These are phyloP conservation scores for Drosera capensis DNA, from an alignment of 148 eudicot species.

Conservation along the genomic window DNA sequence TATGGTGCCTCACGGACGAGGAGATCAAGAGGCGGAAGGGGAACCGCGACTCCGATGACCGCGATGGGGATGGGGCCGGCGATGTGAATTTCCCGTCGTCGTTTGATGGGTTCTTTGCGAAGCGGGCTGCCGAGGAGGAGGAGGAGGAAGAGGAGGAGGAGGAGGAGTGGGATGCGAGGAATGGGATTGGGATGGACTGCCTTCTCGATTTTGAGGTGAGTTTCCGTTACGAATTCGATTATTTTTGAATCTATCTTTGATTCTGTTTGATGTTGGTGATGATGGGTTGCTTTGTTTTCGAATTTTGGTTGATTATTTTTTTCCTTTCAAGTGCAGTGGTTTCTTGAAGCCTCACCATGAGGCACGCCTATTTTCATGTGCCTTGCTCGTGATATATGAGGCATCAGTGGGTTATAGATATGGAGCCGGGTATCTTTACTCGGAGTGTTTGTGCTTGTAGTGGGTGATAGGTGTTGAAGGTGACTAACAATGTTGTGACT, in stretches of 20 bases:
- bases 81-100: conserved; percentile 12
- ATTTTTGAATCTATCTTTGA: background rate
- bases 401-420: too few relatives aligned
- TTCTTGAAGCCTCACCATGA: too few relatives aligned
- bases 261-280: background rate
- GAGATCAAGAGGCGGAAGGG: conserved; percentile 39
- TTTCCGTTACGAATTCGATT: too few relatives aligned
- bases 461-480: too few relatives aligned
- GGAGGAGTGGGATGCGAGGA: conserved; percentile 27
- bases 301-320: too few relatives aligned
- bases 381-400: too few relatives aligned
- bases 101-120: conserved; percentile 14
- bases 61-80: conserved; percentile 11
- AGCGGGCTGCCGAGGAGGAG: background rate
- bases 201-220: conserved; percentile 65
- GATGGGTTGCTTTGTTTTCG: background rate
- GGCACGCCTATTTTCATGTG: too few relatives aligned
- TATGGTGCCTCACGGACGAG: conserved; percentile 64
- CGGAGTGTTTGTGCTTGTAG: too few relatives aligned
- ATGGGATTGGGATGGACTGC: conserved; percentile 47
- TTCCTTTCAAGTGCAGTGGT: too few relatives aligned
- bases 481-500: too few relatives aligned
- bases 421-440: too few relatives aligned
- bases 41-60: conserved; percentile 22
- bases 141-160: conserved; percentile 4